Evolutionary conservation across 345 rosid species (phyloP).

Genomic region (Hypericum perforatum): DNA sequence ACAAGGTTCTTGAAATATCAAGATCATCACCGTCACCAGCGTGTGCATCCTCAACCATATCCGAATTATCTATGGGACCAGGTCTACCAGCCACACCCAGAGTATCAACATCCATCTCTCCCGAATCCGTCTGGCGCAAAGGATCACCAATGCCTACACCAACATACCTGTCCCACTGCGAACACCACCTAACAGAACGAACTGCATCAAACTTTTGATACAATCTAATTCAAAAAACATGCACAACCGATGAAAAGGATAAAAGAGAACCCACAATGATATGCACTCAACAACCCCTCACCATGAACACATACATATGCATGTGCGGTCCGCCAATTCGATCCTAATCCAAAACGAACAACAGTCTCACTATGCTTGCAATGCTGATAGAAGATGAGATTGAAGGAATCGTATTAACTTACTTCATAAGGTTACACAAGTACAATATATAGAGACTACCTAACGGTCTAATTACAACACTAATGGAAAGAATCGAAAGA

Average conservation of each 20-base stretch:
- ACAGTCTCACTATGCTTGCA: no score
- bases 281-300: not conserved
- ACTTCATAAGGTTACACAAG: no score
- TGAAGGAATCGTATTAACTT: no score
- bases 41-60: constrained; percentile 38
- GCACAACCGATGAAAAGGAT: not conserved
- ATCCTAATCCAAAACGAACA: no score
- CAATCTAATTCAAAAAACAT: not conserved
- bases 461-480: no score
- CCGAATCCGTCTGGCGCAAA: constrained; percentile 21
- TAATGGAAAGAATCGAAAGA: no score
- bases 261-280: not conserved
- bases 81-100: constrained; percentile 39
- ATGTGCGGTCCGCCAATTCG: no score
- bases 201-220: not conserved
- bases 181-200: constrained; percentile 50
- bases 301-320: no score
- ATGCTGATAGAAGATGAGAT: no score
- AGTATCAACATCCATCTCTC: constrained; percentile 22
- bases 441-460: no score
- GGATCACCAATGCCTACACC: constrained; percentile 27
- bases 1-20: constrained; percentile 37
- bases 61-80: constrained; percentile 44
- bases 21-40: constrained; percentile 29
- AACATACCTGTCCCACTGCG: constrained; percentile 63